Base-by-base conservation (phyloP, 352 stramenopile genomes). In the Achlya hypogyna region DNA sequence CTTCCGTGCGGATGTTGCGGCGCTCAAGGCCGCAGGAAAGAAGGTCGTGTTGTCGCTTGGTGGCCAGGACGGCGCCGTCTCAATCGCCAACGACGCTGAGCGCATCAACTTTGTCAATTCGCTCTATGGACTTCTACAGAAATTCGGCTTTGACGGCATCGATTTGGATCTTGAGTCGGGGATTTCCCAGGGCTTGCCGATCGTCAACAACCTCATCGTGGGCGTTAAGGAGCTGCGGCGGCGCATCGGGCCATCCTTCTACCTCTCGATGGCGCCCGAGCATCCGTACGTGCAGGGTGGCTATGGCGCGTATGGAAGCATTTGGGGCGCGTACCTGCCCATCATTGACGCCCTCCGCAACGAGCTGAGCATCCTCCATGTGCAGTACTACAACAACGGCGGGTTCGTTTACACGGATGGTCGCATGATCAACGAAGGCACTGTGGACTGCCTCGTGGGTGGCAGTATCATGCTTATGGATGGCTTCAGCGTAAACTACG, bases 371-470 rank as follows among this genome's bases (percentile, higher is more conserved):
- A 49, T 58, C n/a, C n/a, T 67, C 14, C 60, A 67, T 23, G 60
- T 67, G 6, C 60, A 67, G 42, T 67, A 67, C 38, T 67, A 67
- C 60, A 67, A 67, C 51, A 67, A 67, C 34, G 42, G 42, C 28
- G 60, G 60, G 0, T 58, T 67, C 12, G 42, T 52, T 1, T 67
- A 67, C 60, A 51, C 60, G 9, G 60, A 67, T 22, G 60, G 60
- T 14, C 60, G 60, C n/a, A 54, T 54, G 25, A 25, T 67, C 38
- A 28, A 67, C 10, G 60, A 67, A 67, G 60, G 60, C 32, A 67
- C 60, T 0, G 47, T 67, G 5, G 60, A 67, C 28, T 51, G 60
- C 31, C 38, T 67, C 1, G 60, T 67, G 6, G 60, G 60, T 10
- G 60, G 60, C 31, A 59, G 40, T 18, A n/a, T 67, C 12, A 67